Percentiles rank a stretch among this genome's conserved stretches.
Conservation (phyloP, 192 early-diverging fungal species). For the Gorgonomyces haynaldii region DNA sequence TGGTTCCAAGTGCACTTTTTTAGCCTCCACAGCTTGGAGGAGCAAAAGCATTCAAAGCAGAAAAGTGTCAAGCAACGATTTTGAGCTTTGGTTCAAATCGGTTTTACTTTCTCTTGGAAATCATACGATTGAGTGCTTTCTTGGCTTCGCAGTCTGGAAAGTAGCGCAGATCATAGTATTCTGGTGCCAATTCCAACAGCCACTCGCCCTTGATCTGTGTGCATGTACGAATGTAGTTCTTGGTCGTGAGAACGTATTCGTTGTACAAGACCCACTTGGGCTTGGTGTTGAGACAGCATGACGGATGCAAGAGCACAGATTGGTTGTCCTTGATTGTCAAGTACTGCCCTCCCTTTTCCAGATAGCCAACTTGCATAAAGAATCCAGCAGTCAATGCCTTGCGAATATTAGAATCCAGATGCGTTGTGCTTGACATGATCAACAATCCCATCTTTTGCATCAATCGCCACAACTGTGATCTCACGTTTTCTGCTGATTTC, state of each 20-base stretch:
- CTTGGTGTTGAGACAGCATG: conserved; percentile 72
- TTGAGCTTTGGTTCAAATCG: no score
- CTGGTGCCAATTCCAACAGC: conserved; percentile 60
- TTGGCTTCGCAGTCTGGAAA: conserved; percentile 91
- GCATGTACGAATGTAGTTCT: conserved; percentile 92
- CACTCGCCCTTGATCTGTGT: conserved; percentile 78
- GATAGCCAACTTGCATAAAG: conserved; percentile 98
- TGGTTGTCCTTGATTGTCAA: conserved; percentile 94
- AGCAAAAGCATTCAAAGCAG: no score
- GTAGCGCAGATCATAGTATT: conserved; percentile 80
- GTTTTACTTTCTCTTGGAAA: conserved; percentile 35
- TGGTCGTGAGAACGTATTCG: conserved; percentile 93
- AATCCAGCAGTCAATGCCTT: conserved; percentile 83
- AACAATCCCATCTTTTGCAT: conserved; percentile 64
- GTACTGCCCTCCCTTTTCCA: conserved; percentile 74
- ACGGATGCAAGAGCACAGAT: conserved; percentile 85
- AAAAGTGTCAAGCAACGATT: no score
- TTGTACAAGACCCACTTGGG: conserved; percentile 99
- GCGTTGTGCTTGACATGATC: conserved; percentile 49
- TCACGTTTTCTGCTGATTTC: conserved; percentile 85
- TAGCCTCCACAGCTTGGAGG: no score
- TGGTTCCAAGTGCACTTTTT: no score
- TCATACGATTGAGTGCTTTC: conserved; percentile 64
- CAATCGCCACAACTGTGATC: conserved; percentile 73
- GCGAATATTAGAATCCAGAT: conserved; percentile 57